Base-by-base conservation (phyloP, 2,329 filamentous ascomycete genomes). In the Hymenoscyphus repandus region DNA sequence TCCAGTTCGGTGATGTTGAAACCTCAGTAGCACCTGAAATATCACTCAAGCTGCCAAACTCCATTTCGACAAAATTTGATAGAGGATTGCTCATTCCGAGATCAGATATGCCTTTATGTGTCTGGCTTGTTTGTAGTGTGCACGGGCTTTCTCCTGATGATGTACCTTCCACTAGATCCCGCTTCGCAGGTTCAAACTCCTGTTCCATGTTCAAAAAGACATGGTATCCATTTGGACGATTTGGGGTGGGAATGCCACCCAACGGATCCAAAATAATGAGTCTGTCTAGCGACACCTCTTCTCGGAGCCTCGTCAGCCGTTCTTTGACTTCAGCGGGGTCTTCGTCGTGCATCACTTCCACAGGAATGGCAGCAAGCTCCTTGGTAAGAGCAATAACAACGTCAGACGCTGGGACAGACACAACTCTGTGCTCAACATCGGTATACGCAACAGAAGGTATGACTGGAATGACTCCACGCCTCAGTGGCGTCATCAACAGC, bases 151-250 rank as follows among this genome's bases (percentile, higher is more conserved):
- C 13, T 5, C 31, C 15, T 5, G 20, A 20, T 17, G 33, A 10
- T 6, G 55, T 32, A 5, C 34, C 44, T 30, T 52, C 42, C 1
- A 63, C 50, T 5, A 95, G 73, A 58, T 90, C 79, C 13, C 77
- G 69, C 54, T 80, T 75, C 44, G 95, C 85, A 22, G 78, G 72
- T 1, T 79, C 73, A 58, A 87, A 96, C 65, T 99, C 92, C 64
- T 97, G 90, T 64, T 95, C 87, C 50, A 99, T 77, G 61, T 99
- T 99, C 64, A 99, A 80, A 64, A 96, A 97, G 6, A 93, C 80
- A 65, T 93, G 86, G 1, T 86, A 79, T 45, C 77, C 80, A 68
- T 86, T 71, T 40, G 78, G 72, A 58, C 78, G 67, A 66, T 76
- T 70, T 61, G 77, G 66, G 52, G 88, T 75, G 0, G 93, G 93